Evolutionary conservation across 352 stramenopile species (phyloP), one percentile per base, ranked within the genome.

Genomic region (Globisporangium viniferum): DNA sequence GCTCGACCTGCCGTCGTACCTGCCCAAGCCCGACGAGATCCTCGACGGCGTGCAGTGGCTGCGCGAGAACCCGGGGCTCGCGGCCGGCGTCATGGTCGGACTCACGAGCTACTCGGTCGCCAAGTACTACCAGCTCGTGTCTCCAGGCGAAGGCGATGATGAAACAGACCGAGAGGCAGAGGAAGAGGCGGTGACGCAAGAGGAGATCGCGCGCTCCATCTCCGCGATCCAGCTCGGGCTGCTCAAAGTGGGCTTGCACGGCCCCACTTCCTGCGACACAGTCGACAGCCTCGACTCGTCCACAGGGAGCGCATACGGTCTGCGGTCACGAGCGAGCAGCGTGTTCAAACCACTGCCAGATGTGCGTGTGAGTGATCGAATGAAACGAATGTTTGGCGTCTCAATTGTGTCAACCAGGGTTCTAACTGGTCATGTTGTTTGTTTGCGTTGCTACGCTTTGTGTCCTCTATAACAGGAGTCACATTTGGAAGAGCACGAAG

Each of bases 41-140:
- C 71, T 87, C 36, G 78, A 84, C 4, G 84, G 80, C 2, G 78
- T 91, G 41, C 73, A 78, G 56, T 93, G 84, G 76, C 71, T 91
- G 56, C 82, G 82, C 24, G 80, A 91, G 55, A 89, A 93, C 49
- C 81, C 85, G 9, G 80, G 74, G 18, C 72, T 93, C 15, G 85
- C 84, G 2, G 81, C 83, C 0, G 82, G 81, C 2, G 82, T 88
- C 64, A 75, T 88, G 27, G 82, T 90, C 24, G 85, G 82, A 2
- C 73, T 91, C 61, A 91, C 85, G 2, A 87, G 81, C 68, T 85
- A 89, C 55, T 89, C 82, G 0, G 74, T 93, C 20, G 82, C 81
- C 39, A 83, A 84, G 57, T 91, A 91, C 75, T 89, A 90, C 46
- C 80, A 85, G 15, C n/a, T 67, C 31, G 36, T 77, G 39, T 48